Conservation (phyloP, 805 yeast genomes). For the Candida endomychidarum region DNA sequence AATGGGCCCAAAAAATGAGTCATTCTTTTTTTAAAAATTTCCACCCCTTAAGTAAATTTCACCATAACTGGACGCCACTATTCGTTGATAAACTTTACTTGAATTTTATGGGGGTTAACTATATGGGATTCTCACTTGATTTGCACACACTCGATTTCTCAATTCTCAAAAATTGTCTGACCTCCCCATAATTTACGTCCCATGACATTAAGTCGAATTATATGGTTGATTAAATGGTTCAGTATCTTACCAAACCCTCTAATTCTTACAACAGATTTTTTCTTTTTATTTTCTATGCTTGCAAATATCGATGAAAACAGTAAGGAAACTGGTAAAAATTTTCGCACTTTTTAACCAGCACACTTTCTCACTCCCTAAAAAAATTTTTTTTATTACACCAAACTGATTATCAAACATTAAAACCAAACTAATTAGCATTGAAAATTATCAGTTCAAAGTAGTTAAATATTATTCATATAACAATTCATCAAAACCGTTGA, state of each 20-base stretch:
- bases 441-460: constrained; percentile 1
- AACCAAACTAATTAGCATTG: constrained; percentile 3
- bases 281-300: constrained; percentile 3
- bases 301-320: not conserved
- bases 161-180: not conserved
- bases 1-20: constrained; percentile 2
- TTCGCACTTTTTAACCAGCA: constrained; percentile 9
- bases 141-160: constrained; percentile 7
- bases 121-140: constrained; percentile 2
- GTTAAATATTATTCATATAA: not conserved
- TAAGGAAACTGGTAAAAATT: not conserved
- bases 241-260: too few relatives aligned
- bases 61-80: not conserved
- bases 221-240: too few relatives aligned
- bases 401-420: not conserved
- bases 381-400: constrained; percentile 7
- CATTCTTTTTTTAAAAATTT: constrained; percentile 5
- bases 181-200: too few relatives aligned
- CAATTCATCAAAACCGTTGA: not conserved
- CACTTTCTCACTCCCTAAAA: constrained; percentile 8
- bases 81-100: not conserved
- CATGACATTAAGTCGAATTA: too few relatives aligned
- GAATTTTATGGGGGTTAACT: constrained; percentile 3
- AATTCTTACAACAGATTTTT: not conserved
- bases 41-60: too few relatives aligned